Base-by-base conservation (phyloP, 345 rosid genomes). In the Aurinia saxatilis region DNA sequence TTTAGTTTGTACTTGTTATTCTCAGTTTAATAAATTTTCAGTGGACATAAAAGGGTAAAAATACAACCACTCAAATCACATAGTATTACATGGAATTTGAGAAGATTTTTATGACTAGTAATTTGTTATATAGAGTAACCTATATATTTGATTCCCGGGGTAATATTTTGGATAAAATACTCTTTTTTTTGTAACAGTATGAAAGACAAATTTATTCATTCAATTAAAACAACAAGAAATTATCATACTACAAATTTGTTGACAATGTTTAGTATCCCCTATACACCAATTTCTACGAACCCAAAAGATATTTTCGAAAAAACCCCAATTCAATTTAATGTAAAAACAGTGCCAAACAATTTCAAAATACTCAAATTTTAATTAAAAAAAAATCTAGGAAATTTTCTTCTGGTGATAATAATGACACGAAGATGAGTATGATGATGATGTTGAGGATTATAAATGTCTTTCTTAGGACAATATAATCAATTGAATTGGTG, bases 251-350 rank as follows among this genome's bases (percentile, higher is more conserved):
- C 45, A 66, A 31, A 19, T 55, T 30, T 59, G 42, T 60, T 66
- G 63, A 27, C 30, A 27, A 27, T 27, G 30, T 27, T 27, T 27
- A 39, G 59, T 60, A 71, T 53, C 50, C 72, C 46, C 72, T 72
- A 72, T 66, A 72, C 67, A 72, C 76, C 76, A 60, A 45, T 66
- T 13, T 71, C 72, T 72, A 66, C 72, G 60, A 66, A 17, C 56
- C 72, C 63, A 18, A 58, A 46, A 34, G 13, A 51, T 42, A 4
- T 9, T 7, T 9, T 9, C 10, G 10, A 8, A 25, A 30, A 51
- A 45, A 14, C 29, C 35, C 49, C 54, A 57, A 36, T 30, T 40
- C 13, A 48, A 63, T 47, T 53, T 30, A 29, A 56, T 29, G 30
- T 50, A 44, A 18, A 50, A 50, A 59, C 21, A 50, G 39, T 50